Base-by-base conservation (phyloP, 1,139 yeast genomes). In the Meyerozyma sp. region DNA sequence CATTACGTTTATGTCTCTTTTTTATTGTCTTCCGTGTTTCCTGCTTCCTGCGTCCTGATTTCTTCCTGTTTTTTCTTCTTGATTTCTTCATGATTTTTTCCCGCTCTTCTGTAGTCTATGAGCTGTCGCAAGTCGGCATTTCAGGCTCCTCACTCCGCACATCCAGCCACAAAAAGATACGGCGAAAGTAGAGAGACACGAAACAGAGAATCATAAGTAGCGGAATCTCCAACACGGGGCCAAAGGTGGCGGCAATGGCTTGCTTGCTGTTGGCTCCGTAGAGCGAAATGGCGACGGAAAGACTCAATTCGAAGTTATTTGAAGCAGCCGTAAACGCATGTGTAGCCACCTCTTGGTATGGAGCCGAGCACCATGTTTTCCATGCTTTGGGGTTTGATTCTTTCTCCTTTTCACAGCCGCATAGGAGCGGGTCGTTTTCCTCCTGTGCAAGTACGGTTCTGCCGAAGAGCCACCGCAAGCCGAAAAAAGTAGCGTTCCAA, bases 251-350 rank as follows among this genome's bases (percentile, higher is more conserved):
- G 3, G 84, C 84, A 40, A 79, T 67, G 1, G 83, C 77, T 53
- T 79, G 75, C 44, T 74, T 66, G 49, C 80, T 72, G 4, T 75
- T 75, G 25, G 68, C 61, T 1, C 84, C 84, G 59, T 73, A 79
- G 7, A 76, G 52, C 0, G 82, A 70, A 11, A 76, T 73, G 2
- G 82, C 79, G 13, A 79, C 72, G 3, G 84, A 82, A 40, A 78
- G 62, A 43, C 79, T 74, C 45, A 49, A 44, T 40, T 48, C 55
- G 43, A 65, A 65, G 48, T 79, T 79, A 54, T 79, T 79, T 5
- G 81, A 74, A 2, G 82, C 75, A 16, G 83, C 82, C 1, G 83
- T 78, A 50, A 80, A 79, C 10, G 77, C 63, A 50, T 78, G 84
- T 3, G 82, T 73, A 21, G 70, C 63, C 3, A 73, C 68, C 38